Evolutionary conservation across 805 yeast species (phyloP), one percentile per base, ranked within the genome.

Genomic region (Zygotorulaspora danielsina): DNA sequence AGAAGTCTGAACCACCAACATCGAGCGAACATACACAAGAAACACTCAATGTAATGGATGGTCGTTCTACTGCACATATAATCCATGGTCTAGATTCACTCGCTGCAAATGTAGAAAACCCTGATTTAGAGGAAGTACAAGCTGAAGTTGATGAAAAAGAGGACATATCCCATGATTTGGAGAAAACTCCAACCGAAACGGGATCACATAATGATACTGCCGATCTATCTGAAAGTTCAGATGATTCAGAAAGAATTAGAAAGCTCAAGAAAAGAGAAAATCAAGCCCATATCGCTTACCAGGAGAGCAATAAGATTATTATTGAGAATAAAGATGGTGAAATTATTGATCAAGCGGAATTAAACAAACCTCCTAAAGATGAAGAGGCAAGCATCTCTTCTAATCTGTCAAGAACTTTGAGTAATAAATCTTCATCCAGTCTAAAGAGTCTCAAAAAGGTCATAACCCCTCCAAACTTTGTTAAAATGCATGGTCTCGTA

Each of bases 281-380:
- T 33, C 59, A 43, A 17, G 58, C 59, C 17, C 46, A 48, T 1
- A 60, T 65, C 24, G 81, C 79, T 0, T 83, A 75, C 59, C 77
- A 76, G 33, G 95, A 87, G 50, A 96, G 95, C 18, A 53, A 67
- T 25, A 67, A 73, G 30, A 60, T 89, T 25, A 74, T 89, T 38
- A 70, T 90, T 39, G 98, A 90, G 58, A 93, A 88, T 61, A 76
- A 73, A 40, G 71, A 79, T 34, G 97, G 97, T 39, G 96, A 89
- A 56, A 72, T 88, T 31, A 54, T 90, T 36, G 79, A 76, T 36
- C 71, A 79, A 2, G 66, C 80, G 38, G 53, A 63, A 52, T 59
- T 72, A 11, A 55, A 63, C n/a, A 37, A 39, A 5, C 44, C 39
- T 5, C 44, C 46, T 8, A 44, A 38, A 25, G 63, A 59, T 25